Base-by-base conservation (phyloP, 2,329 filamentous ascomycete genomes). In the Dryadomyces quercus-mongolicae region DNA sequence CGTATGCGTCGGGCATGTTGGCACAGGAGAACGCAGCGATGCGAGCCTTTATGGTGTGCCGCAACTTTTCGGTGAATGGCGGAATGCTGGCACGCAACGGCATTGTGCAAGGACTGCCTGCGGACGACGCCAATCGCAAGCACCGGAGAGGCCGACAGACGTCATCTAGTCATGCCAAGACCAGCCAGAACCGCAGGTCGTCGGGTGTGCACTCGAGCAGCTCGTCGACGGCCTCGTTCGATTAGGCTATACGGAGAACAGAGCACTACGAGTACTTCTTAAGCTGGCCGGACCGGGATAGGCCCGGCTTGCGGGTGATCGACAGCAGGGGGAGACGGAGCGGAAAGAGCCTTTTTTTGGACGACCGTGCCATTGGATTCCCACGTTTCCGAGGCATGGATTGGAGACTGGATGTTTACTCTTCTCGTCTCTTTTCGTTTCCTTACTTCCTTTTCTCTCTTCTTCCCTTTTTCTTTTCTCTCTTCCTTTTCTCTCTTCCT, bases 11-110 rank as follows among this genome's bases (percentile, higher is more conserved):
- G 58, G 87, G 92, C 67, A 75, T 80, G 50, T 76, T 95, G 60
- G 92, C 92, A 49, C 88, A 90, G 66, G 91, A 97, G 69, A 93
- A 92, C 64, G 92, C 92, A 25, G 92, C 92, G 57, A 94, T 94
- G 81, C 86, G 90, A 58, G 92, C 92, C 55, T 97, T 95, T 71
- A 92, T 95, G 82, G 93, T 96, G 61, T 96, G 92, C 76, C 86
- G 90, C 60, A 95, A 95, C 76, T 96, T 96, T 72, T 95, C 89
- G 54, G 88, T 94, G 69, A 96, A 95, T 67, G 90, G 94, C 63
- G 92, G 92, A 67, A 95, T 95, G 89, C 74, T 84, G 59, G 81
- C 81, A 58, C 78, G 81, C 60, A 85, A 84, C 64, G 81, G 81
- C 46, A 82, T 84, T 58, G 80, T 85, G 59, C 81, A 85, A 68